Conservation (phyloP, 441 rosid genomes). For the Omphalea diandra region DNA sequence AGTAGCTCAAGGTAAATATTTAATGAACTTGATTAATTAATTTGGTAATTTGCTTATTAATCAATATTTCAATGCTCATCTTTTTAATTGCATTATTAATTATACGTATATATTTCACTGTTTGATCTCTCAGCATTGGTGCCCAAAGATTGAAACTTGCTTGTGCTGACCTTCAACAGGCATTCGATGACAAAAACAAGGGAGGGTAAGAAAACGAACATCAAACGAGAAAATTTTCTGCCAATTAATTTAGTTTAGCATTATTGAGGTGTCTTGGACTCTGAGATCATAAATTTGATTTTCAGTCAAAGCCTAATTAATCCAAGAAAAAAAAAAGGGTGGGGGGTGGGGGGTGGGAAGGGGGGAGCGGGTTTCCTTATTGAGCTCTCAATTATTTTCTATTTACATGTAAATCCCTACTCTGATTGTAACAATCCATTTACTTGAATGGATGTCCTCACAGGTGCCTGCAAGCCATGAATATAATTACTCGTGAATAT, state of each 20-base stretch:
- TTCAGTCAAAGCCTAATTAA: not conserved
- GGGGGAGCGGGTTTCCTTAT: too few species aligned
- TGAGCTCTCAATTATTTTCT: too few species aligned
- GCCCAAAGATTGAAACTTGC: constrained; percentile 37
- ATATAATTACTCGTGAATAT: constrained; percentile 26
- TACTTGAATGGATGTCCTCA: not conserved
- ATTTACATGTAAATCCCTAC: too few species aligned
- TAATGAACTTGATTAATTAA: not conserved
- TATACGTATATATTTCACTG: not conserved
- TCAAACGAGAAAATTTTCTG: too few species aligned
- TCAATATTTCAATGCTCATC: too few species aligned
- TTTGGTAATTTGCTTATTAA: too few species aligned
- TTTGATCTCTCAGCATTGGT: constrained; percentile 37
- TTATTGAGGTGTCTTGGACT: too few species aligned
- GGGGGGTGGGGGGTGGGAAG: too few species aligned
- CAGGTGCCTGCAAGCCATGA: constrained; percentile 34
- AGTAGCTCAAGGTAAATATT: constrained; percentile 39
- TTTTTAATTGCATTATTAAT: too few species aligned
- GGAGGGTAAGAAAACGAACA: constrained; percentile 35
- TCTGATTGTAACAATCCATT: not conserved
- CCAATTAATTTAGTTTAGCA: too few species aligned
- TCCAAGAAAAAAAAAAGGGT: too few species aligned
- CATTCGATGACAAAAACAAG: constrained; percentile 28
- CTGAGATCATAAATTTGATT: too few species aligned
- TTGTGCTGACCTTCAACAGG: constrained; percentile 33